phyloP scores from a whole-genome alignment of 2,329 filamentous ascomycete genomes.

The Penicillium sp. region DNA sequence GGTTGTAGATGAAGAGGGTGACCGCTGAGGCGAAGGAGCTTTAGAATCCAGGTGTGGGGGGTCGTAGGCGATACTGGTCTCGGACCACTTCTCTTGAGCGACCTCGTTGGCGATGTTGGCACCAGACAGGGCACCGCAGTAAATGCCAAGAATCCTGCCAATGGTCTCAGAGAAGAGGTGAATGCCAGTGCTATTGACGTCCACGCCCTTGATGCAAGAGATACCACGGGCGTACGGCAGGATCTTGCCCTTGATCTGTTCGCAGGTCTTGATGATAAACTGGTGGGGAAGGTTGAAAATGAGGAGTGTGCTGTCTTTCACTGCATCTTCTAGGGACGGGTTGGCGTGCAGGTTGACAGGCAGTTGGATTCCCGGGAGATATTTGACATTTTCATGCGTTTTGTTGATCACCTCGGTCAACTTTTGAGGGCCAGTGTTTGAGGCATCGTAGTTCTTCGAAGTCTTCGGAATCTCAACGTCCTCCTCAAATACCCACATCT shows the following conservation, averaged over 20 bases:
- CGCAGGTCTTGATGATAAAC: slow-evolving; percentile 85
- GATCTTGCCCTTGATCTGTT: slow-evolving; percentile 81
- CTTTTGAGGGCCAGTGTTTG: slow-evolving; percentile 72
- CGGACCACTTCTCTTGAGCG: slow-evolving; percentile 91
- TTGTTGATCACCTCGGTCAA: slow-evolving; percentile 89
- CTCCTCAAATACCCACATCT: slow-evolving; percentile 99
- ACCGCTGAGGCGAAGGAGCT: slow-evolving; percentile 61
- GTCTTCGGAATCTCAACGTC: slow-evolving; percentile 70
- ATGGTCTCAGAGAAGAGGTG: slow-evolving; percentile 94
- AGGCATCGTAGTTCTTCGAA: slow-evolving; percentile 73
- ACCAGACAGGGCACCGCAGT: slow-evolving; percentile 91
- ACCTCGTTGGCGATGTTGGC: slow-evolving; percentile 97
- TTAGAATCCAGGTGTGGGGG: slow-evolving; percentile 85
- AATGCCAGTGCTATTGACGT: slow-evolving; percentile 82
- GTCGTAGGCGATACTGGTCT: slow-evolving; percentile 95
- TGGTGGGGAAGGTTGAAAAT: slow-evolving; percentile 93
- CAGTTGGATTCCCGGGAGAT: slow-evolving; percentile 83
- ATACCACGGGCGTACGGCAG: slow-evolving; percentile 89
- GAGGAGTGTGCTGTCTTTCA: slow-evolving; percentile 80
- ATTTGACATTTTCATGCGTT: slow-evolving; percentile 95
- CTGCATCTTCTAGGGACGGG: slow-evolving; percentile 61
- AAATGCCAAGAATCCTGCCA: slow-evolving; percentile 85
- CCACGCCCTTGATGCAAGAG: slow-evolving; percentile 97
- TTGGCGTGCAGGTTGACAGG: slow-evolving; percentile 64
- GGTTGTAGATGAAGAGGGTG: slow-evolving; percentile 52